phyloP scores from a whole-genome alignment of 2,329 filamentous ascomycete genomes.

The Penicillium sp. region DNA sequence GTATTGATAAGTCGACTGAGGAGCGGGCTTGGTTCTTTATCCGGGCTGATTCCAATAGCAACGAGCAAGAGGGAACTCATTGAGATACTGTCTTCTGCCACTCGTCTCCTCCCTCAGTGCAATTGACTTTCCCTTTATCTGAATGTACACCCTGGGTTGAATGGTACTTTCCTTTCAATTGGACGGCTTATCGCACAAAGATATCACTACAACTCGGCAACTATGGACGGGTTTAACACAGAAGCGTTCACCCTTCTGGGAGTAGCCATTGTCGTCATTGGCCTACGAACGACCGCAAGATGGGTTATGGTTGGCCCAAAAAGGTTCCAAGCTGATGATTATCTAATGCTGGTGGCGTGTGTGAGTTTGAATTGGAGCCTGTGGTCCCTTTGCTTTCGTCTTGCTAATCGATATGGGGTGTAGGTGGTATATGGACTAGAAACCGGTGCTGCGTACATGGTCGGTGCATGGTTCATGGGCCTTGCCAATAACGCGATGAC shows the following conservation, averaged over 20 bases:
- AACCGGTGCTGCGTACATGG: constrained; percentile 49
- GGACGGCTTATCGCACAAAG: background rate
- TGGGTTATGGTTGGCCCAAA: constrained; percentile 48
- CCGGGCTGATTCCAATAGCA: constrained; percentile 23
- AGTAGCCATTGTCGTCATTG: constrained; percentile 51
- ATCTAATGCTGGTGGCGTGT: constrained; percentile 55
- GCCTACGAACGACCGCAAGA: constrained; percentile 51
- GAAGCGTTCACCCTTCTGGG: constrained; percentile 53
- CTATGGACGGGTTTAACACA: constrained; percentile 36
- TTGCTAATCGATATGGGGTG: background rate
- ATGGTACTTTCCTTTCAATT: background rate
- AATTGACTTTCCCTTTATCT: constrained; percentile 16
- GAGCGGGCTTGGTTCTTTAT: constrained; percentile 18
- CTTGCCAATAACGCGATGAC: constrained; percentile 60
- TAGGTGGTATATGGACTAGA: constrained; percentile 53
- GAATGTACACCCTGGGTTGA: constrained; percentile 8
- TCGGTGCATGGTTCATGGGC: constrained; percentile 50
- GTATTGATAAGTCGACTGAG: constrained; percentile 20
- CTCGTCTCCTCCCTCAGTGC: background rate
- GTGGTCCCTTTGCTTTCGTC: background rate
- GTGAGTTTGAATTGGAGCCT: constrained; percentile 36
- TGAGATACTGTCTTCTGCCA: constrained; percentile 4
- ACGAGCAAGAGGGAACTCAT: constrained; percentile 7
- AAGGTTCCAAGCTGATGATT: constrained; percentile 58
- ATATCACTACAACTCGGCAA: background rate